Conservation (phyloP, 1,284 basidiomycete genomes). For the Amylostereum areolatum region DNA sequence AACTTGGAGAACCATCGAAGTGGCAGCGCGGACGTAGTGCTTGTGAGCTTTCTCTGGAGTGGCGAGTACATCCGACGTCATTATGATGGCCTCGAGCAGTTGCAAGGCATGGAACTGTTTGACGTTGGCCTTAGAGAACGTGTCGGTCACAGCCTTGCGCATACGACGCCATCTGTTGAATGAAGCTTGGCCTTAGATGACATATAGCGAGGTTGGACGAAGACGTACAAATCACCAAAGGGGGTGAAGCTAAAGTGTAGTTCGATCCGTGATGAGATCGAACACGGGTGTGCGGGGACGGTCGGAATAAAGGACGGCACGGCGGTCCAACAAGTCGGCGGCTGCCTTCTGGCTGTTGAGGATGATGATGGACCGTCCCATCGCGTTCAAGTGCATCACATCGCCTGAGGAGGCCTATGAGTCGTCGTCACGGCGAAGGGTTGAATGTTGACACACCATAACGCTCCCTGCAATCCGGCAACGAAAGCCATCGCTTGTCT, state of each 20-base stretch:
- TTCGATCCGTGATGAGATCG: no score
- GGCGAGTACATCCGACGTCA: not conserved
- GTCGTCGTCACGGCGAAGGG: no score
- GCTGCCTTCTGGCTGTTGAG: not conserved
- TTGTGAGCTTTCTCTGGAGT: no score
- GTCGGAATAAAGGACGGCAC: not conserved
- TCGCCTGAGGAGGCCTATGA: not conserved
- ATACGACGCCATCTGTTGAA: not conserved
- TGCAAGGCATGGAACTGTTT: not conserved
- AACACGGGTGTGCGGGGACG: not conserved
- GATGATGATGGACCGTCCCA: not conserved
- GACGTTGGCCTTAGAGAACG: not conserved
- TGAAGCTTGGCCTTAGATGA: no score
- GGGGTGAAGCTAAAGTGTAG: no score
- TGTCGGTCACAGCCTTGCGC: not conserved
- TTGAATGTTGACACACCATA: not conserved
- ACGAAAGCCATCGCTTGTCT: not conserved
- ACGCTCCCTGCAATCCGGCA: not conserved
- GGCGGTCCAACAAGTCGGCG: not conserved
- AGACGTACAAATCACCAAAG: no score
- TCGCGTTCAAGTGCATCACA: not conserved
- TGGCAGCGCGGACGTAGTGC: not conserved
- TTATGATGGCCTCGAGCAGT: not conserved
- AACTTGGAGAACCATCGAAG: not conserved
- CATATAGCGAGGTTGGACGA: no score